These are phyloP conservation scores for Cantharellus cinnabarinus DNA, from an alignment of 768 basidiomycete genomes.

Conservation along the genomic window DNA sequence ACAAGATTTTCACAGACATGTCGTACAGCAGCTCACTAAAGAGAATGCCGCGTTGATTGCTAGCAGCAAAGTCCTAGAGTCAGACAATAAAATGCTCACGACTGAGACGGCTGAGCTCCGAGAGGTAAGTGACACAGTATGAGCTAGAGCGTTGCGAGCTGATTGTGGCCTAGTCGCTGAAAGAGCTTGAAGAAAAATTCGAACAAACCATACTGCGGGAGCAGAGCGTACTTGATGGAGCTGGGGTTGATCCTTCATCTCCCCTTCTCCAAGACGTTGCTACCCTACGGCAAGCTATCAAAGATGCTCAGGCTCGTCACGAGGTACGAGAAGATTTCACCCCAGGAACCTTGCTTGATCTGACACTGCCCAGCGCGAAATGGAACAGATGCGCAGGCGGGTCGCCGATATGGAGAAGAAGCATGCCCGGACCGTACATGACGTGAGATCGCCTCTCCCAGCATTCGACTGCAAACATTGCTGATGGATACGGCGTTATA, in stretches of 20 bases:
- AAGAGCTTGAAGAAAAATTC: conserved; percentile 53
- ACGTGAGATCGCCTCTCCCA: conserved; percentile 20
- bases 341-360: not conserved
- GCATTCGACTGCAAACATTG: conserved; percentile 1
- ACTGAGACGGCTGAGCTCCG: conserved; percentile 53
- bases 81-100: conserved; percentile 51
- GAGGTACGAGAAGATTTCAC: not conserved
- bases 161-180: conserved; percentile 35
- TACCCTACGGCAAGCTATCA: conserved; percentile 1
- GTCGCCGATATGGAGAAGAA: conserved; percentile 55
- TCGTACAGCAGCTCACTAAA: conserved; percentile 73
- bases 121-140: conserved; percentile 26
- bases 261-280: conserved; percentile 1
- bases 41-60: conserved; percentile 47
- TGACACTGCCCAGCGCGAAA: conserved; percentile 5
- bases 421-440: conserved; percentile 44
- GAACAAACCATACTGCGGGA: conserved; percentile 37
- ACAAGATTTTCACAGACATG: conserved; percentile 31
- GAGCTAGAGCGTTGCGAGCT: not conserved
- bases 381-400: conserved; percentile 33
- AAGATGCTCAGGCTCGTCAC: conserved; percentile 7
- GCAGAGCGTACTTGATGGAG: conserved; percentile 19
- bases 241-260: not conserved
- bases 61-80: conserved; percentile 47
- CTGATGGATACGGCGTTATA: conserved; percentile 16